Evolutionary conservation across 2,329 filamentous ascomycete genomes (phyloP).

Genomic region (Hymenoscyphus linearis): DNA sequence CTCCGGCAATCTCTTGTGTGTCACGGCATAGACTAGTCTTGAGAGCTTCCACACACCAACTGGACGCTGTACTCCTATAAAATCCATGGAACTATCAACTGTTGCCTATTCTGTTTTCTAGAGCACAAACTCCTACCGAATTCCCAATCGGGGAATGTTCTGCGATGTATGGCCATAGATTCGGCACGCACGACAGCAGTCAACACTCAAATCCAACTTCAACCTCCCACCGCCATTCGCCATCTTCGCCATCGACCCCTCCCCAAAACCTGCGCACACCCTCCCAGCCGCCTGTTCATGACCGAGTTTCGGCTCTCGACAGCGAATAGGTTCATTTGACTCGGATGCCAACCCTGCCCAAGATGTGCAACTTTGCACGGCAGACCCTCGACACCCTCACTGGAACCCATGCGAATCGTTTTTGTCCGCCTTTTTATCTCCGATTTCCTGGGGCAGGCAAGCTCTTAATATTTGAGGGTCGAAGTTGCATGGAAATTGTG

Average conservation of each 20-base stretch:
- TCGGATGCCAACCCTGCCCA: neutral
- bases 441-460: neutral
- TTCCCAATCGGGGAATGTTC: neutral
- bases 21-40: neutral
- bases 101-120: neutral
- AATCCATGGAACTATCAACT: neutral
- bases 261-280: constrained; percentile 1
- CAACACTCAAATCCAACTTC: neutral
- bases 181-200: neutral
- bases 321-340: neutral
- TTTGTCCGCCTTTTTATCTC: constrained; percentile 9
- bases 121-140: neutral
- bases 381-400: neutral
- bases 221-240: constrained; percentile 7
- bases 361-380: constrained; percentile 1
- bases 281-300: neutral
- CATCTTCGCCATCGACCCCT: neutral
- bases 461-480: neutral
- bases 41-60: neutral
- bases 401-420: neutral
- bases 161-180: neutral
- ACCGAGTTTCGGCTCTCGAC: neutral
- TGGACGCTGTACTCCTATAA: neutral
- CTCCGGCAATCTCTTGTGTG: neutral
- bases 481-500: neutral